phyloP scores from a whole-genome alignment of 768 basidiomycete genomes.

The Lyophyllum semitale region DNA sequence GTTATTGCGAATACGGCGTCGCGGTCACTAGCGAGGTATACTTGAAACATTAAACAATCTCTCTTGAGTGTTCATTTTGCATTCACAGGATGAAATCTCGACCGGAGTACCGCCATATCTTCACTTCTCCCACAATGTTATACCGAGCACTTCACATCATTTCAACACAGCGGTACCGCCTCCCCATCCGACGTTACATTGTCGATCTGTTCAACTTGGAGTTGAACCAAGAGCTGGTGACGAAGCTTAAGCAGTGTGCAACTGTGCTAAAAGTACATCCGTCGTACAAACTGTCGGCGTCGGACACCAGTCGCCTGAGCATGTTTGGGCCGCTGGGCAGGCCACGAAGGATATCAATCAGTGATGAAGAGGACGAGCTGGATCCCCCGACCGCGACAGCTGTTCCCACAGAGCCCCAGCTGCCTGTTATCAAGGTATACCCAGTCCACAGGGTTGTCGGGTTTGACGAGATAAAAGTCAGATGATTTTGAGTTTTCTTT shows the following conservation, averaged over 20 bases:
- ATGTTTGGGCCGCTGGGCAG: constrained; percentile 60
- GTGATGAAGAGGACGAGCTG: constrained; percentile 58
- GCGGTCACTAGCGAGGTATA: constrained; percentile 79
- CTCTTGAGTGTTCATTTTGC: constrained; percentile 1
- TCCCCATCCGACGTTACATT: constrained; percentile 91
- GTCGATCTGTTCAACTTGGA: constrained; percentile 90
- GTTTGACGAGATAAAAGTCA: constrained; percentile 36
- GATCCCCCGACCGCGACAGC: constrained; percentile 44
- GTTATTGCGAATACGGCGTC: constrained; percentile 96
- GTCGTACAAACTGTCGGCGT: constrained; percentile 39
- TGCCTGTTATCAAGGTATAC: constrained; percentile 56
- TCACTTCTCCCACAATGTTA: constrained; percentile 76
- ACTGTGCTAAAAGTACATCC: constrained; percentile 50
- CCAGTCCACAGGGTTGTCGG: constrained; percentile 64
- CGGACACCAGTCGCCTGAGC: constrained; percentile 53
- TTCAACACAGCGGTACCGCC: constrained; percentile 86
- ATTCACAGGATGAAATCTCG: constrained; percentile 70
- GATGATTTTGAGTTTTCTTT: background rate
- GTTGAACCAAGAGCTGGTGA: constrained; percentile 63
- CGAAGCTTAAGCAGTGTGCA: constrained; percentile 53
- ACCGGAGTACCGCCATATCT: constrained; percentile 72
- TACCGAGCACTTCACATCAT: constrained; percentile 87
- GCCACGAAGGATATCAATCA: constrained; percentile 54
- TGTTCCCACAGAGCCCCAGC: constrained; percentile 32
- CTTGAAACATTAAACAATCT: background rate